Evolutionary conservation across 371 early-diverging fungal genomes (phyloP).

Genomic region (Umbelopsis sp.): DNA sequence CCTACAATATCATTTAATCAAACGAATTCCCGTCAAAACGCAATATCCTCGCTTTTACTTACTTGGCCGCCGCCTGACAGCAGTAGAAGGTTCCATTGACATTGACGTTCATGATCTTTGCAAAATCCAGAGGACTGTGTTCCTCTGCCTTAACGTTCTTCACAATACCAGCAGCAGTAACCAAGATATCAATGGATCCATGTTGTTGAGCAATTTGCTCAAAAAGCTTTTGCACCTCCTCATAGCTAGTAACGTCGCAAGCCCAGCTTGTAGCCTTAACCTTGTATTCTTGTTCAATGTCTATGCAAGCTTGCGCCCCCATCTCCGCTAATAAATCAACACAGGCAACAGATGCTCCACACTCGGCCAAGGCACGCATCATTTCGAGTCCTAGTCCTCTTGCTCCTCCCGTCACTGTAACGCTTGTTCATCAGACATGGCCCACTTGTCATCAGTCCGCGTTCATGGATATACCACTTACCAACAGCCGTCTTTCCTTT

Average conservation of each 20-base stretch:
- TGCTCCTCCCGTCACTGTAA: slow-evolving; percentile 48
- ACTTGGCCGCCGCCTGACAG: slow-evolving; percentile 45
- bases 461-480: slow-evolving; percentile 19
- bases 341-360: slow-evolving; percentile 46
- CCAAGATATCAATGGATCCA: slow-evolving; percentile 33
- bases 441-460: not conserved
- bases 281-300: slow-evolving; percentile 27
- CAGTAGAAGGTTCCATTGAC: slow-evolving; percentile 40
- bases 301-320: slow-evolving; percentile 25
- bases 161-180: slow-evolving; percentile 34
- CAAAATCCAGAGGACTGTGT: slow-evolving; percentile 30
- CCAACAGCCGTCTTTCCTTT: slow-evolving; percentile 44
- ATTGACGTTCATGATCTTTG: slow-evolving; percentile 40
- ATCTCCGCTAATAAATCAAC: slow-evolving; percentile 33
- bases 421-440: not conserved
- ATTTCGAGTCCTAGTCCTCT: slow-evolving; percentile 50
- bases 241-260: slow-evolving; percentile 41
- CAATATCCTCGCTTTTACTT: not conserved
- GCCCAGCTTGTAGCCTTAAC: slow-evolving; percentile 40
- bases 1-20: slow-evolving; percentile 19
- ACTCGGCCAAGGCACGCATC: slow-evolving; percentile 45
- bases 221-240: slow-evolving; percentile 33
- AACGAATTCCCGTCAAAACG: not conserved
- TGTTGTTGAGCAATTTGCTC: slow-evolving; percentile 35
- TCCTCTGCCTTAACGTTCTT: slow-evolving; percentile 32